Evolutionary conservation across 306 rosid genomes (phyloP).

Genomic region (Nissolia schottii): DNA sequence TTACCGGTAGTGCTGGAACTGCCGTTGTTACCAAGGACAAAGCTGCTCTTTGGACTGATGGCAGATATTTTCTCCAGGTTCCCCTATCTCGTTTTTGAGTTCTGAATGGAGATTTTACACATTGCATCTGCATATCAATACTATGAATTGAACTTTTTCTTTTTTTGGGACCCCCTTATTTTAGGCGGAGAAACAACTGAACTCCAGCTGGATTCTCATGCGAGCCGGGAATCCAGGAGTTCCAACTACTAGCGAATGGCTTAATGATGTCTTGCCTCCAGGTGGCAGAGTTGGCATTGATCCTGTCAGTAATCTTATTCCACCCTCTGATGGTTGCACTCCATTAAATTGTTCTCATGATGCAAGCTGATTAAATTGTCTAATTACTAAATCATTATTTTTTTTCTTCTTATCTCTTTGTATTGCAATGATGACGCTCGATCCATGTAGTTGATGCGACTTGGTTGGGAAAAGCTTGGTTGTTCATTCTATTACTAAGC

Average conservation of each 20-base stretch:
- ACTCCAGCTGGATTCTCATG: conserved; percentile 91
- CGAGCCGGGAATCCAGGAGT: conserved; percentile 85
- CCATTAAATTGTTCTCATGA: not conserved
- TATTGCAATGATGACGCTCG: not conserved
- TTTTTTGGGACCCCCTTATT: not conserved
- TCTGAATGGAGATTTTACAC: no score
- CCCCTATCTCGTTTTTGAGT: no score
- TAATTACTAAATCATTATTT: not conserved
- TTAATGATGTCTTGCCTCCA: conserved; percentile 74
- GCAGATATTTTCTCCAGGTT: conserved; percentile 98
- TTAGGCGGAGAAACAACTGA: conserved; percentile 92
- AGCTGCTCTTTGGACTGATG: conserved; percentile 98
- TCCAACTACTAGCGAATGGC: conserved; percentile 87
- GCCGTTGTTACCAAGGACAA: conserved; percentile 85
- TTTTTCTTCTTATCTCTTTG: not conserved
- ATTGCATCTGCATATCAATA: not conserved
- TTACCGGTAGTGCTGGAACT: conserved; percentile 93
- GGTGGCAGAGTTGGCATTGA: conserved; percentile 93
- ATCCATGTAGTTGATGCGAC: no score
- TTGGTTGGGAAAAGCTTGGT: no score
- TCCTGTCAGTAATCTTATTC: conserved; percentile 66
- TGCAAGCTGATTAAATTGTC: not conserved
- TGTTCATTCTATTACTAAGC: not conserved
- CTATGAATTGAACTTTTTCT: not conserved
- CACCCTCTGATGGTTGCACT: not conserved